These are phyloP conservation scores for Capronia americana DNA, from an alignment of 2,329 filamentous ascomycete species.

Conservation along the genomic window DNA sequence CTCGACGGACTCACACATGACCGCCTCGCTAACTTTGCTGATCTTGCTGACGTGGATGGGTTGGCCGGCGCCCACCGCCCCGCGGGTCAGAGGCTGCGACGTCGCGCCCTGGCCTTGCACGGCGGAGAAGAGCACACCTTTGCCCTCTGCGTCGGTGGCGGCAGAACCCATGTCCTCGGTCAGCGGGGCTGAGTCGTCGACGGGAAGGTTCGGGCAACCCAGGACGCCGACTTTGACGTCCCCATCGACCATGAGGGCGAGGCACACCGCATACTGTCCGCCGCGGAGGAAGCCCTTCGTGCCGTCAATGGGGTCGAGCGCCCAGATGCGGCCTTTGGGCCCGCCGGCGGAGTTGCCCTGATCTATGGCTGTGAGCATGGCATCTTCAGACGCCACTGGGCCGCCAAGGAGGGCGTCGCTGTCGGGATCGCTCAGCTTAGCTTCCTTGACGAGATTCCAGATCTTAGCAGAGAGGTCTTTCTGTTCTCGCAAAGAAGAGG, in stretches of 20 bases:
- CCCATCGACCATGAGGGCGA: slow-evolving; percentile 89
- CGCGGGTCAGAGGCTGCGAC: slow-evolving; percentile 73
- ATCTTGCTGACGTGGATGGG: slow-evolving; percentile 81
- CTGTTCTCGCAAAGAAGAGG: slow-evolving; percentile 76
- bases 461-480: slow-evolving; percentile 73
- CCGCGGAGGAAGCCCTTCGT: slow-evolving; percentile 97
- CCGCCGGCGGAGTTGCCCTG: slow-evolving; percentile 74
- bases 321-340: slow-evolving; percentile 82
- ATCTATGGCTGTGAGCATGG: slow-evolving; percentile 72
- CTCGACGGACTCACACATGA: slow-evolving; percentile 97
- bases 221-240: slow-evolving; percentile 93
- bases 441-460: slow-evolving; percentile 80
- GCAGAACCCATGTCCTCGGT: slow-evolving; percentile 75
- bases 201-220: slow-evolving; percentile 91
- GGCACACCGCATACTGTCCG: slow-evolving; percentile 94
- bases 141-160: slow-evolving; percentile 74
- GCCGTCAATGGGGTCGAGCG: slow-evolving; percentile 95
- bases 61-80: slow-evolving; percentile 56
- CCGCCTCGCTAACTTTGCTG: slow-evolving; percentile 75
- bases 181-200: slow-evolving; percentile 77
- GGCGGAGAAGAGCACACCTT: slow-evolving; percentile 87
- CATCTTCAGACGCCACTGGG: slow-evolving; percentile 67
- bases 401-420: slow-evolving; percentile 74
- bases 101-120: slow-evolving; percentile 78
- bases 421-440: slow-evolving; percentile 69